phyloP scores from a whole-genome alignment of 306 rosid genomes.

The Cicer cuneatum region DNA sequence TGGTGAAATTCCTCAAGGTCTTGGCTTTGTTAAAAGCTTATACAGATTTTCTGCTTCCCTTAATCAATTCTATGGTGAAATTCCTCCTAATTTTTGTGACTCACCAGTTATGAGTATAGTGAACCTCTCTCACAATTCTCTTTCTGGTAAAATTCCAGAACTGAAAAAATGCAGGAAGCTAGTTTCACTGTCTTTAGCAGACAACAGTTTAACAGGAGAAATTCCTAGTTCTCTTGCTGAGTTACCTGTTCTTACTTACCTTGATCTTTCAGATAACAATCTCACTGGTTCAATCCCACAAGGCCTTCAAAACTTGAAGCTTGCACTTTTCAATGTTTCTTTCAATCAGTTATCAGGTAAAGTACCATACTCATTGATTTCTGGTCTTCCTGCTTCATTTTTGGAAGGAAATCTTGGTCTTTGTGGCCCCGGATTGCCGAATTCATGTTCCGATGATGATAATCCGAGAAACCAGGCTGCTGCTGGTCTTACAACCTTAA shows the following conservation, averaged over 20 bases:
- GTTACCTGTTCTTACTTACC: slow-evolving; percentile 89
- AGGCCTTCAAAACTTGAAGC: slow-evolving; percentile 90
- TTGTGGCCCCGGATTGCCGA: slow-evolving; percentile 86
- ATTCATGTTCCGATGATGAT: slow-evolving; percentile 74
- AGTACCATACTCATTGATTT: slow-evolving; percentile 82
- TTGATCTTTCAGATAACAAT: slow-evolving; percentile 91
- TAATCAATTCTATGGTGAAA: slow-evolving; percentile 73
- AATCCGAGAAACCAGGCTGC: slow-evolving; percentile 50
- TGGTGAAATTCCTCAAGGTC: slow-evolving; percentile 75
- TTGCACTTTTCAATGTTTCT: slow-evolving; percentile 94
- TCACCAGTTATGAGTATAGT: slow-evolving; percentile 97
- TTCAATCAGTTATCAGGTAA: slow-evolving; percentile 84
- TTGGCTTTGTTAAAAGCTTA: slow-evolving; percentile 77
- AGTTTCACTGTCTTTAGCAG: slow-evolving; percentile 85
- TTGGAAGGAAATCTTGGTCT: slow-evolving; percentile 89
- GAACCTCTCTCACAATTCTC: slow-evolving; percentile 84
- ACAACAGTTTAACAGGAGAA: slow-evolving; percentile 72
- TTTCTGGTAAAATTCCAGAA: slow-evolving; percentile 85
- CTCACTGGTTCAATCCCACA: slow-evolving; percentile 89
- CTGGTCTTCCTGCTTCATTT: slow-evolving; percentile 94
- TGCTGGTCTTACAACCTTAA: slow-evolving; percentile 63
- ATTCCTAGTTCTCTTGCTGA: slow-evolving; percentile 80
- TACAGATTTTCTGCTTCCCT: slow-evolving; percentile 95
- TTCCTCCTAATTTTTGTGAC: slow-evolving; percentile 86
- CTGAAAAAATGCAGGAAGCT: slow-evolving; percentile 75